phyloP scores from a whole-genome alignment of 495 filamentous ascomycete genomes.

The Zalerion maritima region DNA sequence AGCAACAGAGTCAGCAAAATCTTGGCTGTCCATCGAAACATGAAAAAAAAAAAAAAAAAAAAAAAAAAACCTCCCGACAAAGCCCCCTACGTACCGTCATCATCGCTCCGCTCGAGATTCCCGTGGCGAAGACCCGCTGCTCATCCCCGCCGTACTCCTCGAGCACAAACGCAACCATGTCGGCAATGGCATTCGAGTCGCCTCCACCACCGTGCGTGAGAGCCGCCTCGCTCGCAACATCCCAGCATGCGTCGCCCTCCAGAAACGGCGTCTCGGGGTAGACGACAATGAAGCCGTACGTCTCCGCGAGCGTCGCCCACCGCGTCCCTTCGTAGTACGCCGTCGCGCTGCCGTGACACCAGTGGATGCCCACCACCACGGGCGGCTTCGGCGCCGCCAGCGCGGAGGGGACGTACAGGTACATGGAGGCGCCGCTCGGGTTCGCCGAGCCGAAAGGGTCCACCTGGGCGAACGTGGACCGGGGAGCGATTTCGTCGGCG shows the following conservation, averaged over 20 bases:
- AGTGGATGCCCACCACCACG: slow-evolving; percentile 40
- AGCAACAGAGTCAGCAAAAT: slow-evolving; percentile 2
- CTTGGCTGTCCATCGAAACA: slow-evolving; percentile 4
- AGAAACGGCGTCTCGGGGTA: slow-evolving; percentile 37
- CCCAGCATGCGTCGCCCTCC: slow-evolving; percentile 42
- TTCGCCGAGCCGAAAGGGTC: too few relatives aligned
- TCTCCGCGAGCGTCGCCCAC: slow-evolving; percentile 33
- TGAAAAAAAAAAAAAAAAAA: slow-evolving; percentile 8
- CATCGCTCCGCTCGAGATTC: slow-evolving; percentile 38
- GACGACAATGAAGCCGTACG: slow-evolving; percentile 42
- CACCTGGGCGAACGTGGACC: too few relatives aligned
- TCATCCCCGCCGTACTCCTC: slow-evolving; percentile 32
- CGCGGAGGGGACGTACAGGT: slow-evolving; percentile 39
- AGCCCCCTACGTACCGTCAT: slow-evolving; percentile 18
- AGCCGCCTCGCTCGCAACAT: slow-evolving; percentile 37
- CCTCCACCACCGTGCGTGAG: slow-evolving; percentile 43
- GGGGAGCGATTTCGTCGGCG: too few relatives aligned
- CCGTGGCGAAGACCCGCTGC: slow-evolving; percentile 35
- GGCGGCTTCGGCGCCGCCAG: slow-evolving; percentile 34
- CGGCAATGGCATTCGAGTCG: slow-evolving; percentile 43
- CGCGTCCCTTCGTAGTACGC: slow-evolving; percentile 34
- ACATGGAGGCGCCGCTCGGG: too few relatives aligned
- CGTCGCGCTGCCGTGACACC: slow-evolving; percentile 36
- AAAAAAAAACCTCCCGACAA: slow-evolving; percentile 6
- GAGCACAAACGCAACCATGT: slow-evolving; percentile 43